These are phyloP conservation scores for Epichloe elymi DNA, from an alignment of 2,329 filamentous ascomycete genomes.

Conservation along the genomic window DNA sequence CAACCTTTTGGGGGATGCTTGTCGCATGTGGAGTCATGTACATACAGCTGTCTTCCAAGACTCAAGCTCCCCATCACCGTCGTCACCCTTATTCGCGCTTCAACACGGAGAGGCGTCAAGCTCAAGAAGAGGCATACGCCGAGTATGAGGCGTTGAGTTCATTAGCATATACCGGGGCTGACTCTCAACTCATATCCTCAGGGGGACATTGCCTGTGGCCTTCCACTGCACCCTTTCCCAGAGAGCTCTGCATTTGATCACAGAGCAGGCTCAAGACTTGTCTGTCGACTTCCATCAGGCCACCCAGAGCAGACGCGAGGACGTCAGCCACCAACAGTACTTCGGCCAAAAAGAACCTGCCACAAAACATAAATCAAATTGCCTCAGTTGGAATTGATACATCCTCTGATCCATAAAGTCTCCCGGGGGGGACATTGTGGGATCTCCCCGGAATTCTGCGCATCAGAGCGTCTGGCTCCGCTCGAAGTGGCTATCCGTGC, in stretches of 20 bases:
- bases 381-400: neutral
- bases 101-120: neutral
- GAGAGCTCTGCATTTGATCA: neutral
- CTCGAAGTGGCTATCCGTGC: constrained; percentile 3
- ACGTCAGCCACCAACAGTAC: neutral
- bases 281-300: neutral
- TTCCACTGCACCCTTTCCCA: neutral
- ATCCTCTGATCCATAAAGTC: neutral
- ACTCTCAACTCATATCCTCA: no score
- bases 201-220: no score
- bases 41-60: neutral
- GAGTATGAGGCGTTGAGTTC: neutral
- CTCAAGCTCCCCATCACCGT: neutral
- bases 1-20: neutral
- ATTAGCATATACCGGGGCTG: no score
- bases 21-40: constrained; percentile 1
- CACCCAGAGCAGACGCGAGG: neutral
- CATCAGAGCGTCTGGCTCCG: constrained; percentile 4
- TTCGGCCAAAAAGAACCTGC: neutral
- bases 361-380: neutral
- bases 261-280: neutral
- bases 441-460: constrained; percentile 5
- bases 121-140: neutral
- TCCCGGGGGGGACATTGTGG: constrained; percentile 2
- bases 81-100: neutral